Base-by-base conservation (phyloP, 192 early-diverging fungal genomes). In the Coemansia sp. region DNA sequence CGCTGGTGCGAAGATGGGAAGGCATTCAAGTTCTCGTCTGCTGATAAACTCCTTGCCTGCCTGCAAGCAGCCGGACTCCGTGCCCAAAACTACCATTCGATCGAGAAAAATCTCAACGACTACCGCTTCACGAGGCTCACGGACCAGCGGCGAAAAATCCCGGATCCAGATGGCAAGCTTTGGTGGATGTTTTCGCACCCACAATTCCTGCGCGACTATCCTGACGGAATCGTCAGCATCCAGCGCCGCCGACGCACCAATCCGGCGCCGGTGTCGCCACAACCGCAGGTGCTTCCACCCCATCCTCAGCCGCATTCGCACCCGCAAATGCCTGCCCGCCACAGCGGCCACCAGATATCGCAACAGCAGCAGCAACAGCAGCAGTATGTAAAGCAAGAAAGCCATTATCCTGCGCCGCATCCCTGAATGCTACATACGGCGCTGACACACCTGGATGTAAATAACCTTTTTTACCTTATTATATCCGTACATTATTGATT, bases 161-260 rank as follows among this genome's bases (percentile, higher is more conserved):
- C 75, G 5, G 75, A 77, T 43, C 60, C 60, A 15, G 68, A 78
- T 46, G 76, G 81, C 60, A 64, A 68, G 57, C 59, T 83, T 64
- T 83, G 81, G 81, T 78, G 76, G 75, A 78, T 78, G 75, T 83
- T 77, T 26, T 75, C 72, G 30, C 81, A 83, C 52, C 69, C 76
- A 6, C 72, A 78, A 67, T 83, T 83, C 35, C 44, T 73, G 60
- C 75, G 81, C 35, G 68, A 71, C 66, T 59, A 57, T 38, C 81
- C 76, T 1, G 81, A 83, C 38, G 68, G 66, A 9, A 83, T 83
- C 49, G 69, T 77, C 45, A 83, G 69, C 48, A 83, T 83, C 67
- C 75, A 75, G 60, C 71, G 81, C 30, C 68, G 81, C 41, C 56
- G 76, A 12, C 71, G 81, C 49, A 77, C 81, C n/a, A 83, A 76